A percentile compares a stretch with the other conserved stretches of the same genome.
phyloP scores from a whole-genome alignment of 2,329 filamentous ascomycete species.

The Coniosporium tulheliwenetii region DNA sequence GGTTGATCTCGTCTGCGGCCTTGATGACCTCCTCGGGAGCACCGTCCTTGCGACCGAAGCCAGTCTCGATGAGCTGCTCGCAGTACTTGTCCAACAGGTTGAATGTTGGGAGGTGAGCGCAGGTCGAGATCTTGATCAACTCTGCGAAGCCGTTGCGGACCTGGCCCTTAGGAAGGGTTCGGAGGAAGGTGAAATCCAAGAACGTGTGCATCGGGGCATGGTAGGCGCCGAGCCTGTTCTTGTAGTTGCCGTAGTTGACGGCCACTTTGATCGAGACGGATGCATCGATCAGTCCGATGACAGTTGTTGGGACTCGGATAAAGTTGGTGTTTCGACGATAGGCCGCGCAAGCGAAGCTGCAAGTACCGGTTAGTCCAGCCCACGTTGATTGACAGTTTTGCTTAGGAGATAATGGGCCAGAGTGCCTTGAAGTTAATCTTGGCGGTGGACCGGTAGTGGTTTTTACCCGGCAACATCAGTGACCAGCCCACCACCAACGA shows the following conservation, averaged over 20 bases:
- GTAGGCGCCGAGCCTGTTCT: slow-evolving; percentile 59
- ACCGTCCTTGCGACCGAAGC: slow-evolving; percentile 46
- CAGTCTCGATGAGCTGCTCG: slow-evolving; percentile 48
- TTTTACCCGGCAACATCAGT: slow-evolving; percentile 58
- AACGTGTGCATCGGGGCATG: slow-evolving; percentile 59
- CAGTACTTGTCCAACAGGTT: slow-evolving; percentile 53
- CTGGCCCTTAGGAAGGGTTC: slow-evolving; percentile 49
- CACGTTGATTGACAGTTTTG: slow-evolving; percentile 6
- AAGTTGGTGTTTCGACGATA: slow-evolving; percentile 61
- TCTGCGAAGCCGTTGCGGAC: slow-evolving; percentile 62
- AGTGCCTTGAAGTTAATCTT: slow-evolving; percentile 32
- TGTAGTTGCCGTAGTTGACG: slow-evolving; percentile 62
- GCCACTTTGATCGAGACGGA: slow-evolving; percentile 67
- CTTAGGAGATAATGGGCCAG: slow-evolving; percentile 24
- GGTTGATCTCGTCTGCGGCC: slow-evolving; percentile 52
- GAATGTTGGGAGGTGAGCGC: slow-evolving; percentile 50
- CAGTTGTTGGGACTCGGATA: slow-evolving; percentile 58
- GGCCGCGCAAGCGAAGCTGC: slow-evolving; percentile 52
- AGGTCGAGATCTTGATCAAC: slow-evolving; percentile 61
- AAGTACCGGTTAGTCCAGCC: slow-evolving; percentile 10
- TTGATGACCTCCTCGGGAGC: slow-evolving; percentile 38
- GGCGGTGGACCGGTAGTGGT: slow-evolving; percentile 17
- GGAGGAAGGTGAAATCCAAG: slow-evolving; percentile 58
- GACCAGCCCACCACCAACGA: slow-evolving; percentile 54
- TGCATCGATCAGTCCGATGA: slow-evolving; percentile 61